Conservation (phyloP, 73 alveolate genomes). For the Stentor coeruleus region DNA sequence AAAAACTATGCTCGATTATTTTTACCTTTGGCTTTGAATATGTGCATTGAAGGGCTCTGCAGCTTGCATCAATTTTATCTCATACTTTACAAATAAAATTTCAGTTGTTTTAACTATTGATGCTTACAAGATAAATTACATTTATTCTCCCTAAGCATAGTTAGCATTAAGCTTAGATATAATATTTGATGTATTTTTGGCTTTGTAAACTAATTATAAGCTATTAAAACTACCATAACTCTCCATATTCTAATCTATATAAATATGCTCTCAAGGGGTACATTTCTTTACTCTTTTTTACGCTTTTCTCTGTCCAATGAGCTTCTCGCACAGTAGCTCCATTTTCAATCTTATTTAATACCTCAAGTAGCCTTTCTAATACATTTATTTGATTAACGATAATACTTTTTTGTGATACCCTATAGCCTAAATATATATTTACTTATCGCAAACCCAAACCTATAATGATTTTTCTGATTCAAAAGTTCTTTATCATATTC, state of each 20-base stretch:
- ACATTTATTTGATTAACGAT: neutral
- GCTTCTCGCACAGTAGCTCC: neutral
- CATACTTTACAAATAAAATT: too few relatives aligned
- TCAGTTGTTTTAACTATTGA: too few relatives aligned
- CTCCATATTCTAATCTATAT: neutral
- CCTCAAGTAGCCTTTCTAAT: neutral
- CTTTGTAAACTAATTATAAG: neutral
- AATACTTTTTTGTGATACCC: slow-evolving; percentile 1
- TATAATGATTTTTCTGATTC: neutral
- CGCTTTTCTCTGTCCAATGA: neutral
- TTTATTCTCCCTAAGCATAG: too few relatives aligned
- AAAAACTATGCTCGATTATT: too few relatives aligned
- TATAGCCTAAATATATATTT: neutral
- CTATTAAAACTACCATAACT: neutral
- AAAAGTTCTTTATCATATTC: neutral
- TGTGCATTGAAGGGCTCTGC: too few relatives aligned
- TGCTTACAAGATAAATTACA: too few relatives aligned
- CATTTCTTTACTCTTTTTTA: neutral
- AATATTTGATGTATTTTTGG: too few relatives aligned
- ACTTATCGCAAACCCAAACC: neutral
- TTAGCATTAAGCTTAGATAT: too few relatives aligned
- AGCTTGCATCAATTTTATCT: too few relatives aligned
- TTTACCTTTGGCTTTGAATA: too few relatives aligned
- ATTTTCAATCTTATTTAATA: neutral
- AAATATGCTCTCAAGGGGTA: slow-evolving; percentile 21